These are phyloP conservation scores for Phytophthora tentaculata DNA, from an alignment of 352 stramenopile genomes.

Conservation along the genomic window DNA sequence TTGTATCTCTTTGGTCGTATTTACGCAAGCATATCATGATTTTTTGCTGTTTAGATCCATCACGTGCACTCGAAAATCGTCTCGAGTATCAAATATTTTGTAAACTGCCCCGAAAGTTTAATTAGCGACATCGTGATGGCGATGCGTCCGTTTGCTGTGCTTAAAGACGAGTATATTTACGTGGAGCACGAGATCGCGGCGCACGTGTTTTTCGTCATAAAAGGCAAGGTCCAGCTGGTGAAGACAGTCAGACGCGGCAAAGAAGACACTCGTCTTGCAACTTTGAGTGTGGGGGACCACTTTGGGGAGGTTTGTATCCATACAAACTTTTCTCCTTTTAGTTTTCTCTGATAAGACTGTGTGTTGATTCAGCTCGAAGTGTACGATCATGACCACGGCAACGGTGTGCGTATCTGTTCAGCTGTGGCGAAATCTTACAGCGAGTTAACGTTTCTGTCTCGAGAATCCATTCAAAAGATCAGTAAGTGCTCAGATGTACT, in stretches of 20 bases:
- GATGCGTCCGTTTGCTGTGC: slow-evolving; percentile 76
- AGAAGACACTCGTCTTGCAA: slow-evolving; percentile 55
- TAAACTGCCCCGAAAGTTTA: slow-evolving; percentile 77
- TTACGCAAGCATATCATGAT: too few species aligned
- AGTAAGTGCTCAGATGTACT: slow-evolving; percentile 45
- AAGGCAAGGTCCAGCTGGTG: slow-evolving; percentile 73
- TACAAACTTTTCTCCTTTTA: neutral
- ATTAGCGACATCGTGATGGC: slow-evolving; percentile 86
- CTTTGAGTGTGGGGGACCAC: slow-evolving; percentile 63
- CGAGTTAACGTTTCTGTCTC: slow-evolving; percentile 82
- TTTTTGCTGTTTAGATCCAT: slow-evolving; percentile 58
- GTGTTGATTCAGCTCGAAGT: slow-evolving; percentile 65
- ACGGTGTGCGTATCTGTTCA: slow-evolving; percentile 85
- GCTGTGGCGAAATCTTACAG: slow-evolving; percentile 81
- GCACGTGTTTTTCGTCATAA: slow-evolving; percentile 86
- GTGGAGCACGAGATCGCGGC: slow-evolving; percentile 84
- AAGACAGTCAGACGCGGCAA: slow-evolving; percentile 53
- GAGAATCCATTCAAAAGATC: slow-evolving; percentile 75
- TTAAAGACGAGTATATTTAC: slow-evolving; percentile 84
- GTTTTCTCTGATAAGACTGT: neutral
- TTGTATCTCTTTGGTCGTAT: neutral
- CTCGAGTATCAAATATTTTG: slow-evolving; percentile 73
- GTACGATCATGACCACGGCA: slow-evolving; percentile 79
- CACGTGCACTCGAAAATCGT: slow-evolving; percentile 77
- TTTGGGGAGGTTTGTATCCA: slow-evolving; percentile 75